phyloP scores from a whole-genome alignment of 2,329 filamentous ascomycete genomes.

The Colletotrichum agaves region DNA sequence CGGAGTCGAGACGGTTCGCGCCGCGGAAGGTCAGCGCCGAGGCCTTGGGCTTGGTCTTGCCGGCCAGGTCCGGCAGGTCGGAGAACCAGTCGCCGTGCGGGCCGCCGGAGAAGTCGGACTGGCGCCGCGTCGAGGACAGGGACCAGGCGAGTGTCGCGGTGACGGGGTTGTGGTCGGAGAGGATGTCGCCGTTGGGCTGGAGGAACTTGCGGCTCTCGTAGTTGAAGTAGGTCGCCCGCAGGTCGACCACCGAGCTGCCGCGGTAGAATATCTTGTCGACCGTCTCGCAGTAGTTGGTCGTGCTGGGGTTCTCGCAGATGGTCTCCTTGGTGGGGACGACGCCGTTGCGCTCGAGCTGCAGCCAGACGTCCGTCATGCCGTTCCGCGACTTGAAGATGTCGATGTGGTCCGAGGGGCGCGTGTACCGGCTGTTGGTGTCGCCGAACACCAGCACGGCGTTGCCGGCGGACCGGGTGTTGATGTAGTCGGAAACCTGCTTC shows the following conservation, averaged over 20 bases:
- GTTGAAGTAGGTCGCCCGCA: conserved; percentile 60
- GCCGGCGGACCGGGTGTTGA: conserved; percentile 64
- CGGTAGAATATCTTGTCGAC: conserved; percentile 76
- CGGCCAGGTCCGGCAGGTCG: conserved; percentile 56
- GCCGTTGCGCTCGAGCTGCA: conserved; percentile 63
- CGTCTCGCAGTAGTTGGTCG: conserved; percentile 67
- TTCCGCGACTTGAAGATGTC: conserved; percentile 61
- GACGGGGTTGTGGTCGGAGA: conserved; percentile 74
- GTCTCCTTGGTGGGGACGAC: conserved; percentile 55
- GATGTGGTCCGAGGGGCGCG: conserved; percentile 64
- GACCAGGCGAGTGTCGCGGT: conserved; percentile 63
- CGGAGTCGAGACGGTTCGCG: conserved; percentile 59
- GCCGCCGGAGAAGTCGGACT: conserved; percentile 60
- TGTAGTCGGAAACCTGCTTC: conserved; percentile 67
- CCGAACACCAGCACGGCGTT: conserved; percentile 73
- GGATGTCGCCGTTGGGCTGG: conserved; percentile 63
- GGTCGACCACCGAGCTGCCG: conserved; percentile 55
- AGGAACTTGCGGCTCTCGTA: conserved; percentile 69
- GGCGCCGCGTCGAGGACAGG: conserved; percentile 49
- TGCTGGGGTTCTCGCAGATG: conserved; percentile 68
- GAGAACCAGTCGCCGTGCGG: conserved; percentile 65
- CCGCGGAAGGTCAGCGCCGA: conserved; percentile 59
- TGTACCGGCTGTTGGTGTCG: conserved; percentile 75
- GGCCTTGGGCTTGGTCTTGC: conserved; percentile 46
- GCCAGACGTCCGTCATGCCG: conserved; percentile 68